A percentile compares a stretch with the other conserved stretches of the same genome.
phyloP scores from a whole-genome alignment of 192 early-diverging fungal genomes.

The Geranomyces michiganensis region DNA sequence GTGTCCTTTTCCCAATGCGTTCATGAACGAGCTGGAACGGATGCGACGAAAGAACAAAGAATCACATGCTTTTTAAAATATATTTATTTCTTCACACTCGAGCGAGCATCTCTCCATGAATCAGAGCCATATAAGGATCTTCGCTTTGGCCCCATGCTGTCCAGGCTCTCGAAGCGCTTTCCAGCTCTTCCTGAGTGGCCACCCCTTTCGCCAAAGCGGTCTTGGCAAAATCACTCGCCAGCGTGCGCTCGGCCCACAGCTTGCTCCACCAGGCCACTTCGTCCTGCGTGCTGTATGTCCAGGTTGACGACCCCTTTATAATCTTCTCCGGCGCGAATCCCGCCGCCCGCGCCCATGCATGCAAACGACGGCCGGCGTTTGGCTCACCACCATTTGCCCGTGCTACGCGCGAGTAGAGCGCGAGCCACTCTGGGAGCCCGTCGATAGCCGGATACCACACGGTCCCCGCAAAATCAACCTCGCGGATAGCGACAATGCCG shows the following conservation, averaged over 20 bases:
- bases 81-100: neutral
- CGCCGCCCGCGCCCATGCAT: constrained; percentile 9
- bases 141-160: neutral
- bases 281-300: neutral
- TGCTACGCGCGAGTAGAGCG: constrained; percentile 5
- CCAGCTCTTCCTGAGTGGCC: neutral
- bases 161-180: neutral
- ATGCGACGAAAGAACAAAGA: constrained; percentile 45
- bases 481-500: constrained; percentile 1
- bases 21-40: constrained; percentile 55
- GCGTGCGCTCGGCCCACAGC: constrained; percentile 9
- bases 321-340: neutral
- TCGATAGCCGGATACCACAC: neutral
- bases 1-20: constrained; percentile 49
- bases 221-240: constrained; percentile 1
- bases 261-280: constrained; percentile 5
- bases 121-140: neutral
- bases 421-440: neutral
- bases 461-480: constrained; percentile 5
- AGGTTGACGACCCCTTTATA: neutral
- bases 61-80: constrained; percentile 25
- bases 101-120: constrained; percentile 2
- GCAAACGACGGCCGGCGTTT: constrained; percentile 13
- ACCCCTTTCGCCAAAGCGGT: neutral
- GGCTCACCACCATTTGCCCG: constrained; percentile 16